These are phyloP conservation scores for Graphilbum ipis-grandicollis DNA, from an alignment of 2,329 filamentous ascomycete genomes.

Conservation along the genomic window DNA sequence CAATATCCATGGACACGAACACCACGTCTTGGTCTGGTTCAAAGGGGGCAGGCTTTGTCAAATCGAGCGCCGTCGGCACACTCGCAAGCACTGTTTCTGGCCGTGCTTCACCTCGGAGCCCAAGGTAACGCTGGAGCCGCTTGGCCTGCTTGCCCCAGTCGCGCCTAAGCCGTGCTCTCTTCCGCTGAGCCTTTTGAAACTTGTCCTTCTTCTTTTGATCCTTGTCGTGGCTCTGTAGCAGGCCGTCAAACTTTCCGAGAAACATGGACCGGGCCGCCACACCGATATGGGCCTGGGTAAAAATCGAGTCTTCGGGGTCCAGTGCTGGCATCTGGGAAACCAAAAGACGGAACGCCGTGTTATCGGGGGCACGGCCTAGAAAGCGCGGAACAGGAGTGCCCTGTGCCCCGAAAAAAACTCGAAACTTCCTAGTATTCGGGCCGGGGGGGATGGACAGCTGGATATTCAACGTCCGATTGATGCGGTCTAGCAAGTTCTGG, in stretches of 20 bases:
- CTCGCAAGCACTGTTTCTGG: neutral
- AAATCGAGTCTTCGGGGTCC: neutral
- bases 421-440: conserved; percentile 34
- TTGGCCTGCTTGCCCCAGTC: conserved; percentile 38
- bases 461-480: conserved; percentile 41
- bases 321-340: conserved; percentile 7
- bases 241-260: conserved; percentile 1
- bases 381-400: conserved; percentile 49
- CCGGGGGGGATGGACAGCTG: conserved; percentile 38
- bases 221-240: conserved; percentile 1
- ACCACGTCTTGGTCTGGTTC: conserved; percentile 37
- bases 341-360: conserved; percentile 16
- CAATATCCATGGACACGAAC: conserved; percentile 67
- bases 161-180: conserved; percentile 30
- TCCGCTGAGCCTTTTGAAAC: conserved; percentile 23
- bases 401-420: conserved; percentile 41
- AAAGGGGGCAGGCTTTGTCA: conserved; percentile 25
- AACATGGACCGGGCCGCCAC: neutral
- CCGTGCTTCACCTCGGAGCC: conserved; percentile 29
- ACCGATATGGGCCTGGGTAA: neutral
- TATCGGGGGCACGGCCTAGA: conserved; percentile 37
- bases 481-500: conserved; percentile 40
- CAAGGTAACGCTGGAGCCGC: conserved; percentile 53
- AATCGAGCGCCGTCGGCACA: conserved; percentile 17
- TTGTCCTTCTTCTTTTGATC: conserved; percentile 20